phyloP scores from a whole-genome alignment of 139 green algal species.

The Ettlia oleoabundans region DNA sequence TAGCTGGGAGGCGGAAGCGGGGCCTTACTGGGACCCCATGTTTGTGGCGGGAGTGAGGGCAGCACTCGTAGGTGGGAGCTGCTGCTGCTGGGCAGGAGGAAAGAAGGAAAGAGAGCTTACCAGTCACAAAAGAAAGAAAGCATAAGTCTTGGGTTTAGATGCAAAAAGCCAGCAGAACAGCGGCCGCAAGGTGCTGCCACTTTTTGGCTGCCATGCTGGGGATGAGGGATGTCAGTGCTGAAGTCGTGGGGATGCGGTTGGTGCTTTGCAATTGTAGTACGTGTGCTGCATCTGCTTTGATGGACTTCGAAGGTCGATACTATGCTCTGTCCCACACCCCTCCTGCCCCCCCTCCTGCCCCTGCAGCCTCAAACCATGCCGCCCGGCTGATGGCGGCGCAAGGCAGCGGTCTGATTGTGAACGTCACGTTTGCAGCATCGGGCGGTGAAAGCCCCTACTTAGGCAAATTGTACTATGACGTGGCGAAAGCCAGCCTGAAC shows the following conservation, averaged over 20 bases:
- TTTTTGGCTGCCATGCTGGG: no score
- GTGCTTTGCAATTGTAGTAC: no score
- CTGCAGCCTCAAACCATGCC: conserved; percentile 3
- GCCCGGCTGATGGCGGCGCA: conserved; percentile 1
- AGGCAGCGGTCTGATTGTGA: conserved; percentile 13
- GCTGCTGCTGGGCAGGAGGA: no score
- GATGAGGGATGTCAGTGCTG: no score
- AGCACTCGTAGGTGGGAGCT: conserved; percentile 8
- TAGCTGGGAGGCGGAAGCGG: conserved; percentile 4
- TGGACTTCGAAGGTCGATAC: not conserved
- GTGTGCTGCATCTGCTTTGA: no score
- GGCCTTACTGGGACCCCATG: not conserved
- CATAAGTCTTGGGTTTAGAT: no score
- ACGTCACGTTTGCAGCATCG: not conserved
- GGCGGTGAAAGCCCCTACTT: not conserved
- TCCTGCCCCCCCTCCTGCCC: not conserved
- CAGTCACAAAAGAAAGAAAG: no score
- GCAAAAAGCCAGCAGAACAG: no score
- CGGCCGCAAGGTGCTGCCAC: no score
- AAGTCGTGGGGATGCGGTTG: no score
- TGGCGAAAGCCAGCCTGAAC: not conserved
- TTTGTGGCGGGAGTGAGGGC: conserved; percentile 1
- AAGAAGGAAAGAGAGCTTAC: not conserved
- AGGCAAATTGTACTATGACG: conserved; percentile 2
- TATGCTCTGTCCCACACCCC: not conserved